Evolutionary conservation across 306 rosid genomes (phyloP).

Genomic region (Rosa persica): DNA sequence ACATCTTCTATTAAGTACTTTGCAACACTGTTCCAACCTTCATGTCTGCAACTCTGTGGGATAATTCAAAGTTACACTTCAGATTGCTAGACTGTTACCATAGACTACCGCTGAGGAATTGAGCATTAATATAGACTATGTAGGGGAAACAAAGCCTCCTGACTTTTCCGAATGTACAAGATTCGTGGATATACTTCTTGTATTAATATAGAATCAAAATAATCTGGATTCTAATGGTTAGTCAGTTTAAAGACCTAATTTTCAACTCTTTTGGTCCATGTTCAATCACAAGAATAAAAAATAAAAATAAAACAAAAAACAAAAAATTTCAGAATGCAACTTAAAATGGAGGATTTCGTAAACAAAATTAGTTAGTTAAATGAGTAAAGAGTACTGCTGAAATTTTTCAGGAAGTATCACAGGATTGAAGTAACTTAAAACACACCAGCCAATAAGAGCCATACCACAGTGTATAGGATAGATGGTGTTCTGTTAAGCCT

Average conservation of each 20-base stretch:
- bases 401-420: slow-evolving; percentile 2
- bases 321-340: background rate
- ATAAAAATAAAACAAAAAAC: background rate
- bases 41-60: slow-evolving; percentile 90
- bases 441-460: slow-evolving; percentile 25
- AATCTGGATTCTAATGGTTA: background rate
- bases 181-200: background rate
- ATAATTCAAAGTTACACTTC: slow-evolving; percentile 27
- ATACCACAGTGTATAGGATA: slow-evolving; percentile 87
- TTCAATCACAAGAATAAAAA: background rate
- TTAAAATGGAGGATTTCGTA: background rate
- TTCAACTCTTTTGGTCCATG: background rate
- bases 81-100: slow-evolving; percentile 6
- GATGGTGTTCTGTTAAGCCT: slow-evolving; percentile 68
- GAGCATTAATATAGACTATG: background rate
- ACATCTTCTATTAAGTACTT: slow-evolving; percentile 69
- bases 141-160: background rate
- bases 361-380: background rate
- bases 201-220: slow-evolving; percentile 4
- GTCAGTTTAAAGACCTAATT: slow-evolving; percentile 1
- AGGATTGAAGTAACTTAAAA: slow-evolving; percentile 15
- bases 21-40: slow-evolving; percentile 65
- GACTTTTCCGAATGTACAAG: background rate
- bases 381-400: background rate
- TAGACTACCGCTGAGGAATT: background rate